Base-by-base conservation (phyloP, 106 monocot species). In the Agapanthus africanus region DNA sequence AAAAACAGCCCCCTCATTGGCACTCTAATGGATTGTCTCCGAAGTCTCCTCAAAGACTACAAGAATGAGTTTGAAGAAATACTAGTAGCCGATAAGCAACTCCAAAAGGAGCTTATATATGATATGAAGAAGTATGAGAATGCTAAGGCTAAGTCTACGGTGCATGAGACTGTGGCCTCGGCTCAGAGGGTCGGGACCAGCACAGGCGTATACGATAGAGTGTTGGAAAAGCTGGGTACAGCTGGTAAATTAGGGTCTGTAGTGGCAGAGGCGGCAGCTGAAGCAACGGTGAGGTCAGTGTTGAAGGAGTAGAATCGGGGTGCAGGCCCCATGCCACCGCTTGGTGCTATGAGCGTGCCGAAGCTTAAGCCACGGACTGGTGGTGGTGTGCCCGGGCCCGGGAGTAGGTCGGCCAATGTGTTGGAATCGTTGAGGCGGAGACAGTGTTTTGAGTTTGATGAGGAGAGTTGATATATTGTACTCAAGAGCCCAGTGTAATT, bases 31-130 rank as follows among this genome's bases (percentile, higher is more conserved):
- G 92, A 99, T 3, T 99, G 97, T 50, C 84, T 99, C 25, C 71
- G 82, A 6, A 59, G 72, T 26, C 84, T 99, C 11, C 86, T 99
- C 25, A 92, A 91, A 77, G 97, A 92, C 74, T 90, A 90, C 79
- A 92, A 85, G 82, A 87, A 77, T 16, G 97, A 99, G 76, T 81
- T 99, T 11, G 97, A 99, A 21, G 97, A 99, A 44, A 99, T 99
- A 36, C 63, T 92, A 5, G 89, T 99, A 16, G 87, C 89, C 15
- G 97, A 99, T 71, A 89, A 85, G 73, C 97, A 99, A 71, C 89
- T 99, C 23, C 97, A 90, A 70, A 89, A 87, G 52, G 97, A 99
- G 74, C 87, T 99, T 26, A 78, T 87, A 37, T 99, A 99, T 60
- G 97, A 99, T 70, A 92, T 99, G 75, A 77, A 90, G 52, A 92